Evolutionary conservation across 2,329 filamentous ascomycete species (phyloP), one percentile per base, ranked within the genome.

Genomic region (Macrophomina tecta): DNA sequence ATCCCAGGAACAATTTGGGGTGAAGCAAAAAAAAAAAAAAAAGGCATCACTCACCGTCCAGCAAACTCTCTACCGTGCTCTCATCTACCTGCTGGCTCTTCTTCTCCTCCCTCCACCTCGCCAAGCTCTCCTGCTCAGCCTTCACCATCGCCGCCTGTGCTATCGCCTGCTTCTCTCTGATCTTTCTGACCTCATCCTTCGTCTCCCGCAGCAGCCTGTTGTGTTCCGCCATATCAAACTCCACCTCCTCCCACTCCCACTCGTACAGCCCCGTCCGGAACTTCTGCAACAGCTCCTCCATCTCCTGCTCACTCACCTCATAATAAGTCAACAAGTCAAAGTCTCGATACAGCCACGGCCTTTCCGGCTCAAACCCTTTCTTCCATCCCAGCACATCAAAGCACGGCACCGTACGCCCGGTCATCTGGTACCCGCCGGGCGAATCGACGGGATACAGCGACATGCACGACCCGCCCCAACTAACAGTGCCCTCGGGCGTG

Each of bases 291-390:
- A 84, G 69, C 9, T 74, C 70, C 65, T 86, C 83, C 42, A 86
- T 82, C 69, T 87, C 84, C 12, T 78, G 75, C 68, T 87, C 83
- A 40, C 71, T 79, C 14, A 87, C 85, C 65, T 82, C 80, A 69
- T 86, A 84, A 73, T 84, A 88, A 0, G 81, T 84, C 23, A 88
- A 77, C 51, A 86, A 79, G 69, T 88, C 86, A 68, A 88, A 86
- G 68, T 87, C 83, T 58, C 83, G 78, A 70, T 86, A 88, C 1
- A 88, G 77, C 82, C 85, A 87, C 0, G 86, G 85, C 34, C 75
- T 71, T 0, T 79, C 74, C 0, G 78, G 69, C 2, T 73, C 77
- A 70, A 86, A 87, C 1, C 82, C 82, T 0, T 76, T 75, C 69
- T 86, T 86, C 69, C 80, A 83, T 0, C 84, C 83, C 7, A 85